Evolutionary conservation across 306 rosid genomes (phyloP).

Genomic region (Quercus wislizeni): DNA sequence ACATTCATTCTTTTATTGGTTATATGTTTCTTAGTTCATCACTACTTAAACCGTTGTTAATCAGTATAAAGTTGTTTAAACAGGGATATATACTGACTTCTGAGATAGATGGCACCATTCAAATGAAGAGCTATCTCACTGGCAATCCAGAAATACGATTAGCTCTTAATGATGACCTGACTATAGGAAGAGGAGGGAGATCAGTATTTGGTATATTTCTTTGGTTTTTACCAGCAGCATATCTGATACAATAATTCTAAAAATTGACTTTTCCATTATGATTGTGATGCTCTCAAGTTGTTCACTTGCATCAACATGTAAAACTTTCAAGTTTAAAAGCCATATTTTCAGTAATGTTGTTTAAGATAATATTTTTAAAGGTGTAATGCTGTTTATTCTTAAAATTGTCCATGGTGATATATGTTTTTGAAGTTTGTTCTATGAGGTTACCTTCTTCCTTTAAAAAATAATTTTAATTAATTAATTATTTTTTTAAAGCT

Average conservation of each 20-base stretch:
- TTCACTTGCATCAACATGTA: neutral
- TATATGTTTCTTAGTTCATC: neutral
- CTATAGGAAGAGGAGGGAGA: slow-evolving; percentile 61
- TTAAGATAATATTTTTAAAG: neutral
- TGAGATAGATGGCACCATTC: slow-evolving; percentile 92
- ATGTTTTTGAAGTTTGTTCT: slow-evolving; percentile 4
- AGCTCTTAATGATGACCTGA: slow-evolving; percentile 84
- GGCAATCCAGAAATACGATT: slow-evolving; percentile 86
- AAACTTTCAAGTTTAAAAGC: slow-evolving; percentile 8
- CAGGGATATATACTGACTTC: slow-evolving; percentile 90
- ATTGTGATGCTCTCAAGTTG: slow-evolving; percentile 17
- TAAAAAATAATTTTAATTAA: too few species aligned
- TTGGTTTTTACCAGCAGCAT: neutral
- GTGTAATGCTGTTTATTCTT: slow-evolving; percentile 7
- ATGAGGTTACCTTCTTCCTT: neutral
- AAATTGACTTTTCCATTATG: neutral
- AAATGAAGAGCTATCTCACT: slow-evolving; percentile 88
- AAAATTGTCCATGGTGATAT: neutral
- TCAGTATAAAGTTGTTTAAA: slow-evolving; percentile 24
- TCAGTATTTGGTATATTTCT: slow-evolving; percentile 48
- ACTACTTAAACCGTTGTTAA: slow-evolving; percentile 1
- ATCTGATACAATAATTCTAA: neutral
- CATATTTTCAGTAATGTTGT: neutral
- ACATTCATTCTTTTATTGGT: neutral
- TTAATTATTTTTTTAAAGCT: too few species aligned